Conservation (phyloP, 306 rosid species). For the Cicer yamashitae region DNA sequence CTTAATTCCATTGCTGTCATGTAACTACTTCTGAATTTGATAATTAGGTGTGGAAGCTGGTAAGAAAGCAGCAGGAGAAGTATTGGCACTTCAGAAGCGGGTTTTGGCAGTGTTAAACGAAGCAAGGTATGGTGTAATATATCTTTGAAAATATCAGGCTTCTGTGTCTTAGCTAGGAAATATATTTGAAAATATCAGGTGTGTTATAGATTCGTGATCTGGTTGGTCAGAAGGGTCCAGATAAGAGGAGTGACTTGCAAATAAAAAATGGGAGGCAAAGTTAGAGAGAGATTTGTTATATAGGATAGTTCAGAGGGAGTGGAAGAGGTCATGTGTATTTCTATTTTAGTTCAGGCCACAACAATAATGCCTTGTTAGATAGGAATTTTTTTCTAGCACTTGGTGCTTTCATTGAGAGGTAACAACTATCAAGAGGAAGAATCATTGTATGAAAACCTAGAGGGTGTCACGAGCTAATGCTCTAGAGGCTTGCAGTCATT, state of each 20-base stretch:
- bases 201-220: background rate
- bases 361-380: background rate
- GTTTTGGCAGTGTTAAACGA: conserved; percentile 81
- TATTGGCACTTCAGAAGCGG: conserved; percentile 88
- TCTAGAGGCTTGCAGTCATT: background rate
- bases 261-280: background rate
- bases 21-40: conserved; percentile 30
- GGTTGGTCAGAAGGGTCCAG: background rate
- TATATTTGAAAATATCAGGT: conserved; percentile 1
- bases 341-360: background rate
- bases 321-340: background rate
- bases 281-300: background rate
- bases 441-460: background rate
- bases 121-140: conserved; percentile 64
- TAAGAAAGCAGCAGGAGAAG: conserved; percentile 92
- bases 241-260: background rate
- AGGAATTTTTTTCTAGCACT: background rate
- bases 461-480: background rate
- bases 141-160: conserved; percentile 22
- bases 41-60: conserved; percentile 87
- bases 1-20: conserved; percentile 13
- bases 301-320: background rate
- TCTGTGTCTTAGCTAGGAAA: conserved; percentile 24
- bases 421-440: background rate
- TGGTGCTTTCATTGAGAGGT: conserved; percentile 6